phyloP scores from a whole-genome alignment of 148 eudicot species.

The Vaccinium darrowii region DNA sequence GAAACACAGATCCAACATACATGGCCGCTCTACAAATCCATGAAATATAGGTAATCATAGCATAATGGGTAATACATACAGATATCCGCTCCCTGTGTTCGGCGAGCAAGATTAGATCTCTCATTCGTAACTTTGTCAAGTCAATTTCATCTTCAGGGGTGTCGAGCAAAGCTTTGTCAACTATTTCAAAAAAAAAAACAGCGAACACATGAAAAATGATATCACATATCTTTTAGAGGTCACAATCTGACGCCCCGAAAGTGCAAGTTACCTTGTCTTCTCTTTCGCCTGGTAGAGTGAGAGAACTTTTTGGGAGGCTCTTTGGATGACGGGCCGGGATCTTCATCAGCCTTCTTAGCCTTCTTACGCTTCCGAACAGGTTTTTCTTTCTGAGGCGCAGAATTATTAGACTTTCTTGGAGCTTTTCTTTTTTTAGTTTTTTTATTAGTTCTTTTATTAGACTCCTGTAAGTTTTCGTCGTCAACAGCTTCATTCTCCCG shows the following conservation, averaged over 20 bases:
- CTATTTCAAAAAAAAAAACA: conserved; percentile 23
- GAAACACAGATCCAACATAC: neutral
- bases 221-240: neutral
- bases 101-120: conserved; percentile 63
- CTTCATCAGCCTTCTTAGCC: conserved; percentile 25
- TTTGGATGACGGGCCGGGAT: conserved; percentile 28
- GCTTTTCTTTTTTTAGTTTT: conserved; percentile 31
- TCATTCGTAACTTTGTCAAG: conserved; percentile 43
- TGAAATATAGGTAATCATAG: neutral
- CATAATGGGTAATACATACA: conserved; percentile 29
- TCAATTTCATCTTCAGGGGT: conserved; percentile 79
- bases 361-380: conserved; percentile 55
- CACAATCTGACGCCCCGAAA: neutral
- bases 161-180: conserved; percentile 67
- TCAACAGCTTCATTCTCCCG: conserved; percentile 17
- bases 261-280: conserved; percentile 53
- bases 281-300: conserved; percentile 58
- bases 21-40: neutral
- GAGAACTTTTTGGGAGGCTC: conserved; percentile 65
- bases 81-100: conserved; percentile 59
- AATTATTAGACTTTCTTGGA: conserved; percentile 42
- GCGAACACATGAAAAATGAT: neutral
- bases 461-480: conserved; percentile 29
- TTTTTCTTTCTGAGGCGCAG: conserved; percentile 44
- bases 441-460: neutral